Conservation (phyloP, 139 green algal genomes). For the Chlorella ohadii region DNA sequence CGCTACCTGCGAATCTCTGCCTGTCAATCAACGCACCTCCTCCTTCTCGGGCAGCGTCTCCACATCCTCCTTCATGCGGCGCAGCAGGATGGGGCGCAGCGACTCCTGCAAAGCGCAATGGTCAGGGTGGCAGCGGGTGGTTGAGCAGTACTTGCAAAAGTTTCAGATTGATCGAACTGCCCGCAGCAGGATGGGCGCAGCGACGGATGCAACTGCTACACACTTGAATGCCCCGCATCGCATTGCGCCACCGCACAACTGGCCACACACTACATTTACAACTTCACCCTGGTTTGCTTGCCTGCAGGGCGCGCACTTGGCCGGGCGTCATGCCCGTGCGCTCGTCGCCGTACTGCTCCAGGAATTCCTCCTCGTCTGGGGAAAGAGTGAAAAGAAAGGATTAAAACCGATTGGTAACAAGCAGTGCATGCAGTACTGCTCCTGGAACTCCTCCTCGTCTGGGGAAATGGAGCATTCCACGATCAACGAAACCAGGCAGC, state of each 20-base stretch:
- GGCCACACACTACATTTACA: too few relatives aligned
- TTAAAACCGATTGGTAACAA: too few relatives aligned
- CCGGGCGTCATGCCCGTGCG: conserved; percentile 48
- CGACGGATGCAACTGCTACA: too few relatives aligned
- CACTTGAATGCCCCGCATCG: too few relatives aligned
- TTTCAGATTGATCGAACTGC: too few relatives aligned
- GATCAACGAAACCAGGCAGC: too few relatives aligned
- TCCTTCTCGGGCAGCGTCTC: conserved; percentile 96
- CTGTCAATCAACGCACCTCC: conserved; percentile 89
- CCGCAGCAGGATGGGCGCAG: too few relatives aligned
- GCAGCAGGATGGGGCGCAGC: conserved; percentile 88
- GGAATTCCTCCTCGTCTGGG: conserved; percentile 72
- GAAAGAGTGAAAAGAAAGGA: neutral
- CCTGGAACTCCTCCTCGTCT: conserved; percentile 74
- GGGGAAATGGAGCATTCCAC: too few relatives aligned
- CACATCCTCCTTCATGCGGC: conserved; percentile 98
- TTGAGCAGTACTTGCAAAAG: too few relatives aligned
- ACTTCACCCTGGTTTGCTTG: neutral
- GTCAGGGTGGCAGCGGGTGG: too few relatives aligned
- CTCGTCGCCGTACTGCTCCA: conserved; percentile 61
- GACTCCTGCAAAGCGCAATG: conserved; percentile 50
- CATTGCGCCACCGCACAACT: too few relatives aligned
- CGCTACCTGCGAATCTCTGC: too few relatives aligned
- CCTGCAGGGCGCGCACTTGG: conserved; percentile 70
- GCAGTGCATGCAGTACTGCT: conserved; percentile 46